Conservation (phyloP, 306 rosid species). For the Gastrolobium villosum region DNA sequence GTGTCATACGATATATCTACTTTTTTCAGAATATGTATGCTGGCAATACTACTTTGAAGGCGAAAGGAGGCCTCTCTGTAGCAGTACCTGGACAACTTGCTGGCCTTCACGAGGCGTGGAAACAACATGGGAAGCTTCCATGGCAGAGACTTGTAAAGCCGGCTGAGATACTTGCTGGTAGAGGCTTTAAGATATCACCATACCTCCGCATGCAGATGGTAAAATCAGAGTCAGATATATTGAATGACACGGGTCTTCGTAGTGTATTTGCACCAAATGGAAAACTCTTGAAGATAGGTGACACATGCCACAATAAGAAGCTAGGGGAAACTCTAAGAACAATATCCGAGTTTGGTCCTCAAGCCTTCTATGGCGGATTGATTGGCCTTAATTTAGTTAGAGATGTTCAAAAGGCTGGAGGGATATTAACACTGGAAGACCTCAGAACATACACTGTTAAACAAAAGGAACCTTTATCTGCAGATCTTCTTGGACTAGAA, state of each 20-base stretch:
- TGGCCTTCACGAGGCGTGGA: slow-evolving; percentile 71
- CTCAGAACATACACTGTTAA: no score
- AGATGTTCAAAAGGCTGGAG: no score
- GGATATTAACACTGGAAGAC: no score
- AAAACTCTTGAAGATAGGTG: slow-evolving; percentile 58
- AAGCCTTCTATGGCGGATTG: slow-evolving; percentile 61
- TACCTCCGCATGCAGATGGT: slow-evolving; percentile 65
- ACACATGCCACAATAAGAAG: no score
- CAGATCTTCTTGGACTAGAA: no score
- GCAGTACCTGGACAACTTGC: no score
- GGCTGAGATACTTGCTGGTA: slow-evolving; percentile 66
- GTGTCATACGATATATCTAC: no score
- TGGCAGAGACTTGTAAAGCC: slow-evolving; percentile 75
- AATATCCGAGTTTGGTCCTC: slow-evolving; percentile 58
- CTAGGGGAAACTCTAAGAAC: no score
- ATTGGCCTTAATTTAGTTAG: slow-evolving; percentile 59
- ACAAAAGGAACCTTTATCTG: no score
- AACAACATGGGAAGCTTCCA: slow-evolving; percentile 65
- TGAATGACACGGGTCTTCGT: slow-evolving; percentile 62
- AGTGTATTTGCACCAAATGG: slow-evolving; percentile 65
- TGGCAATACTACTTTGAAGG: slow-evolving; percentile 55
- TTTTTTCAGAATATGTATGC: no score
- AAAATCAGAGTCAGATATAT: slow-evolving; percentile 49
- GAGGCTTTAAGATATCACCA: slow-evolving; percentile 67
- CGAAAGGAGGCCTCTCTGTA: slow-evolving; percentile 61